Evolutionary conservation across 2,329 filamentous ascomycete genomes (phyloP), one percentile per base, ranked within the genome.

Genomic region (Nemania sp.): DNA sequence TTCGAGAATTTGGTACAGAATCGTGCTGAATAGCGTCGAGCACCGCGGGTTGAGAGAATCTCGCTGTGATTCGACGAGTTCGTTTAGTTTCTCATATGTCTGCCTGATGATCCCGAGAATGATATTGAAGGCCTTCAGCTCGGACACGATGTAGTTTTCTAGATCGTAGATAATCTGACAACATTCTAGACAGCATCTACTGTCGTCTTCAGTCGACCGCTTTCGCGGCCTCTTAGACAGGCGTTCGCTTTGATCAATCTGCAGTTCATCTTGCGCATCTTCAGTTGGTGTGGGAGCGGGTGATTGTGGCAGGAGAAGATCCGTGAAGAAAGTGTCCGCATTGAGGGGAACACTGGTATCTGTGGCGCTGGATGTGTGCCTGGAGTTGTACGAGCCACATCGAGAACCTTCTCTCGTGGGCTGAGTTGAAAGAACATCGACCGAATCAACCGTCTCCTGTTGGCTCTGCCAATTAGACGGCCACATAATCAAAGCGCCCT

Each of bases 1-100:
- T 17, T 55, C 56, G 8, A 59, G 19, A 14, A 59, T 49, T 23
- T 59, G 52, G n/a, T 55, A 49, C 52, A 59, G 48, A 12, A 59
- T 30, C 2, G 56, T 55, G 0, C 6, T 46, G 24, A 59, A 45
- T 12, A 59, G 33, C 47, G 56, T 47, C 7, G 49, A n/a, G 19
- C 52, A 59, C 12, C 56, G 56, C 3, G 43, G 37, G 19, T 56
- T 45, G 6, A 23, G 15, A n/a, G 48, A 52, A 23, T 24, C n/a
- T 12, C 48, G 36, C 28, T 56, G 47, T 6, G 36, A 9, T 11
- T 19, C 24, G 36, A 59, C 33, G 17, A 59, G 40, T 2, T 52
- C 41, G 1, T n/a, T 15, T 11, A 59, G 4, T 22, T 17, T 52
- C 11, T 45, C 37, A 3, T 55, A 39, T 20, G 36, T 37, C 17